Base-by-base conservation (phyloP, 768 basidiomycete species). In the Flagelloscypha sp. region DNA sequence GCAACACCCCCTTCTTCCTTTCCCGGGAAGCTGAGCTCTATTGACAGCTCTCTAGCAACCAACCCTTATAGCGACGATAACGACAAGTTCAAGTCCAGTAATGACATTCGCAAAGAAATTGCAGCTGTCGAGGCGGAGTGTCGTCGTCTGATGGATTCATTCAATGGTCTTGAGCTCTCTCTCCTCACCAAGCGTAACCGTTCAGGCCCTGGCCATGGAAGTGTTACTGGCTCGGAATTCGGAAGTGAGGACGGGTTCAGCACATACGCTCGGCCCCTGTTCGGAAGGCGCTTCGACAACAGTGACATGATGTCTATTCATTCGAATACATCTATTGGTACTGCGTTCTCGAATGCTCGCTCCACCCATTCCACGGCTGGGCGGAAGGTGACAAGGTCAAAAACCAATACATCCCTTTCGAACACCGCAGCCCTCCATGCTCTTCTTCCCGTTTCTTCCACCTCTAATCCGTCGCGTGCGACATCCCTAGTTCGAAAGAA, bases 131-230 rank as follows among this genome's bases (percentile, higher is more conserved):
- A 86, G 52, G 75, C 76, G 21, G 84, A 88, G 50, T 75, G 72
- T 5, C 67, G 69, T 42, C 65, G 79, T 32, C 56, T 87, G 30
- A 68, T 85, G 57, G 84, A 87, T 48, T 83, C 84, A 3, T 87
- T 87, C 54, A 83, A 74, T 46, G 82, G 84, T 7, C 62, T 87
- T 24, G 84, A 87, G 53, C 62, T 87, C 38, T 79, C 69, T 22
- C 72, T 78, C 15, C 57, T 85, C 31, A 75, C 77, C 7, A 67
- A 69, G 39, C 49, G 59, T 12, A 67, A 68, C 30, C 59, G 66
- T 40, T 53, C 11, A n/a, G 41, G 44, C 54, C 52, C 46, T 45
- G 45, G 41, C 46, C 46, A 41, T 52, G 58, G 41, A 48, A 39
- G n/a, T n/a, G n/a, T n/a, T n/a, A n/a, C n/a, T n/a, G 38, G 30